Evolutionary conservation across 139 green algal genomes (phyloP).

Genomic region (Asterochloris erici): DNA sequence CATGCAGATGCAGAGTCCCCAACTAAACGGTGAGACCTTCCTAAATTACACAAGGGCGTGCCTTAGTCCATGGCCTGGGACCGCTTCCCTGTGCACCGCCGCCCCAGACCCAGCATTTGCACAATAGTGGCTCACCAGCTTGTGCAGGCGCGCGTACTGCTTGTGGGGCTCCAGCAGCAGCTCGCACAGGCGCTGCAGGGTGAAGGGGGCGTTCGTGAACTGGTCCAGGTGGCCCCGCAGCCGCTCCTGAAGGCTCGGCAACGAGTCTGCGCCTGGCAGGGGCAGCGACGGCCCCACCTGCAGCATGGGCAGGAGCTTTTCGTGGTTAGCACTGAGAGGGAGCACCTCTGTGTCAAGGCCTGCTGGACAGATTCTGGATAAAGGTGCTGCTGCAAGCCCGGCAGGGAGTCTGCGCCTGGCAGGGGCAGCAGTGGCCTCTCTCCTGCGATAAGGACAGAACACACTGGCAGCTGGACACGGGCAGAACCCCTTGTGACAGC

Average conservation of each 20-base stretch:
- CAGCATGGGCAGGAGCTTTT: background rate
- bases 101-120: no score
- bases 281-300: constrained; percentile 44
- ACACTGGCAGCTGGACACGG: background rate
- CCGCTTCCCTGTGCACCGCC: no score
- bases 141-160: constrained; percentile 64
- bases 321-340: background rate
- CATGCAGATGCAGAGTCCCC: no score
- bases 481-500: background rate
- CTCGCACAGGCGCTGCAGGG: constrained; percentile 72
- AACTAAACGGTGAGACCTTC: no score
- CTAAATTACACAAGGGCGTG: no score
- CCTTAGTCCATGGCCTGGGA: no score
- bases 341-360: no score
- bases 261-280: constrained; percentile 21
- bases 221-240: constrained; percentile 42
- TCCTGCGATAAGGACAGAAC: background rate
- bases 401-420: constrained; percentile 18
- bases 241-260: constrained; percentile 12
- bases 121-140: constrained; percentile 37
- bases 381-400: constrained; percentile 25
- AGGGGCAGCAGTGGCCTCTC: constrained; percentile 41
- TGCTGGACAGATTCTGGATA: no score
- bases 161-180: constrained; percentile 67
- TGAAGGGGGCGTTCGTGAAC: constrained; percentile 55